Evolutionary conservation across 805 yeast species (phyloP), one percentile per base, ranked within the genome.

Genomic region (Brettanomyces sp.): DNA sequence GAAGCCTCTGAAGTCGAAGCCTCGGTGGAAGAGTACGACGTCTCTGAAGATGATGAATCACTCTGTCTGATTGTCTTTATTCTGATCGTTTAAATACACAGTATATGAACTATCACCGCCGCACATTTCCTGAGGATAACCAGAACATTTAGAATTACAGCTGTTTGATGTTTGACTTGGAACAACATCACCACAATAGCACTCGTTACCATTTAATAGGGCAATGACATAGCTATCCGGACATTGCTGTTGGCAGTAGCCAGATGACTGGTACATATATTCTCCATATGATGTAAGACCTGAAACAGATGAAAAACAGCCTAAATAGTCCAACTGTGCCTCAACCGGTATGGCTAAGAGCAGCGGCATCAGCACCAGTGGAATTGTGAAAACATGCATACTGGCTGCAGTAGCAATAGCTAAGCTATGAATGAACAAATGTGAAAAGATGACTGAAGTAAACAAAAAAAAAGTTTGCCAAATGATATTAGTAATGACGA

Each of bases 41-140:
- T 42, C 25, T 52, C 32, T 37, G 65, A 58, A 12, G 55, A 42
- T 5, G 54, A 38, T 9, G 51, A 32, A 4, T 52, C 35, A 22
- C 44, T 13, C 12, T 48, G 35, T 37, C n/a, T 48, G 51, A 18
- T 30, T 40, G 14, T 44, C 53, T 21, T 43, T 25, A 12, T 42
- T 48, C 2, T 46, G 47, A 28, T 42, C 47, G 39, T 65, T 71
- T 13, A 66, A 60, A 48, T 68, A 78, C 9, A 81, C 78, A 38
- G 74, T 64, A 53, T 71, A 72, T 50, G 71, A 75, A 21, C 14
- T 22, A 33, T 56, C 54, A 21, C 72, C 64, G 52, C 89, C 89
- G 63, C 95, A 87, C n/a, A 54, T 67, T 46, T 82, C 82, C 6
- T 54, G 45, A 4, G 78, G 76, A 63, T 76, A 87, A 6, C 89